Base-by-base conservation (phyloP, 148 eudicot species). In the Silene latifolia region DNA sequence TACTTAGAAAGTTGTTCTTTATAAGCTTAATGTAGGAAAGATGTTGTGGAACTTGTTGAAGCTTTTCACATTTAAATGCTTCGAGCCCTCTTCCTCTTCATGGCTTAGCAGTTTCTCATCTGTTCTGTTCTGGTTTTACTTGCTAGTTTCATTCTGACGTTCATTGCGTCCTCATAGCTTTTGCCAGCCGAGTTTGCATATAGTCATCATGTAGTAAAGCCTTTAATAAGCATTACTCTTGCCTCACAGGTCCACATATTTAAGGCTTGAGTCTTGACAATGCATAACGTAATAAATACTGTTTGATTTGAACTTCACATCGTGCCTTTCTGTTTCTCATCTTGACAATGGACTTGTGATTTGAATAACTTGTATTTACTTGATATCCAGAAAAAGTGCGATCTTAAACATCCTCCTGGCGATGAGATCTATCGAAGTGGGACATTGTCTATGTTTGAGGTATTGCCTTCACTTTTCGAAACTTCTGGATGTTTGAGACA, bases 361-460 rank as follows among this genome's bases (percentile, higher is more conserved):
- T 7, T 5, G 24, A 53, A 11, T 72, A 53, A 51, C 53, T 23
- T 60, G 70, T 4, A 27, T 67, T 14, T 74, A 5, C 56, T 71
- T 56, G 46, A 82, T 58, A 46, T 85, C 77, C 75, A 94, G 98
- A 91, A 74, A 78, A 94, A 94, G 89, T 94, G 98, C 73, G 98
- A 94, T 73, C 98, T 94, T 70, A 94, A 94, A 86, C 96, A 94
- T 80, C 98, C 98, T 76, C 98, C 98, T 72, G 98, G 98, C 61
- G 98, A 94, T 84, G 98, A 94, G 84, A 94, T 94, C 58, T 94
- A 94, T 81, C 87, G 98, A 46, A 85, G 93, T 76, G 96, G 96
- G 67, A 94, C 98, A 63, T 74, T 94, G 82, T 94, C 98, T 71
- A 94, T 94, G 98, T 94, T 94, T 84, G 98, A 94, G 98, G 98